Evolutionary conservation across 1,284 basidiomycete genomes (phyloP).

Genomic region (Rhodotorula sp.): DNA sequence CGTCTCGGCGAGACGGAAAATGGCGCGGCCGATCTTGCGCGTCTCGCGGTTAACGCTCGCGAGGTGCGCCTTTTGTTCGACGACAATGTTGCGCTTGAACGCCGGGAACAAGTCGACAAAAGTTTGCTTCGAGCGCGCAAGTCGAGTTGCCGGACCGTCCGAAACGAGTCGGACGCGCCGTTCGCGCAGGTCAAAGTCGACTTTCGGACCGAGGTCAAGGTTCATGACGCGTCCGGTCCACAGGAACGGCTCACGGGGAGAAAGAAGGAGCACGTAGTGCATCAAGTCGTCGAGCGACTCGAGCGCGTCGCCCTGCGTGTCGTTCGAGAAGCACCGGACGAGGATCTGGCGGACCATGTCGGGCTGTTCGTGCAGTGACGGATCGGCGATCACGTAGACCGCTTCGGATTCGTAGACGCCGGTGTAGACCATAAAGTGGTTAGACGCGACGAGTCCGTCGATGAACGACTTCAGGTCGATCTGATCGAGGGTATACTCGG

Average conservation of each 20-base stretch:
- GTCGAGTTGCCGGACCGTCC: slow-evolving; percentile 75
- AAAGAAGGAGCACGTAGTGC: slow-evolving; percentile 78
- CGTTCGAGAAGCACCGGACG: slow-evolving; percentile 69
- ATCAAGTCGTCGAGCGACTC: slow-evolving; percentile 48
- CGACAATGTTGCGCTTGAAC: slow-evolving; percentile 59
- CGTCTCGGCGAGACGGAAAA: slow-evolving; percentile 84
- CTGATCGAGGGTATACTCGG: slow-evolving; percentile 84
- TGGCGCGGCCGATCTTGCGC: slow-evolving; percentile 82
- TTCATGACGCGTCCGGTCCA: slow-evolving; percentile 89
- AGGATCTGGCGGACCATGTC: slow-evolving; percentile 78
- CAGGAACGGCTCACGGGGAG: slow-evolving; percentile 80
- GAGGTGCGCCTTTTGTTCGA: slow-evolving; percentile 87
- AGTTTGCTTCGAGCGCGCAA: slow-evolving; percentile 73
- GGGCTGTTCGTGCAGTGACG: slow-evolving; percentile 75
- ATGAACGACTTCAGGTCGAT: slow-evolving; percentile 80
- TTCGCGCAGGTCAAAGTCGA: slow-evolving; percentile 77
- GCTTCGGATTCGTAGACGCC: slow-evolving; percentile 84
- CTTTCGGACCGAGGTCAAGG: slow-evolving; percentile 57
- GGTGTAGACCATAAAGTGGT: slow-evolving; percentile 94
- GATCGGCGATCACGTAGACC: slow-evolving; percentile 88
- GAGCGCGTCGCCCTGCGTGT: slow-evolving; percentile 49
- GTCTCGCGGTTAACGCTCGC: slow-evolving; percentile 85
- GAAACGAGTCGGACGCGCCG: slow-evolving; percentile 79
- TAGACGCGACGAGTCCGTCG: slow-evolving; percentile 73
- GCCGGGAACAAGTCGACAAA: slow-evolving; percentile 65